Conservation (phyloP, 176 grass and related monocot species). For the Melocanna baccifera region DNA sequence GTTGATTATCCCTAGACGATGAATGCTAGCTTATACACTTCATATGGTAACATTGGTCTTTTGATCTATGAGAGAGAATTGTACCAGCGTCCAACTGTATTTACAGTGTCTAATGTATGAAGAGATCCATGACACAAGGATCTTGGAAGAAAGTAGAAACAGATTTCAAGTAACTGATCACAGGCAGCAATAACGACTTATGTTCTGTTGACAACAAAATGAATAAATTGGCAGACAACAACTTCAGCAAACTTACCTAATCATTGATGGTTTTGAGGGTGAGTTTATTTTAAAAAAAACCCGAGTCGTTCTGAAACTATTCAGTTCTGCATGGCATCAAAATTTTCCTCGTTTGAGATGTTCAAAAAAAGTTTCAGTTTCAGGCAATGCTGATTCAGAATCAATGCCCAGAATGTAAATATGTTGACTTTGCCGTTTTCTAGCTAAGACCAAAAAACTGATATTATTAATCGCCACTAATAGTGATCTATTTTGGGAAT, state of each 20-base stretch:
- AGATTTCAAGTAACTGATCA: not conserved
- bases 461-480: not conserved
- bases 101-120: not conserved
- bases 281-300: not conserved
- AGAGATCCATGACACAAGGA: not conserved
- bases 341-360: not conserved
- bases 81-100: not conserved
- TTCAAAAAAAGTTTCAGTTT: not conserved
- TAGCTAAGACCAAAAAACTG: not conserved
- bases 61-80: not conserved
- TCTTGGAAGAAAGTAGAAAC: not conserved
- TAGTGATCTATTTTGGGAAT: not conserved
- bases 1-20: not conserved
- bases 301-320: not conserved
- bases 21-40: not conserved
- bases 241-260: not conserved
- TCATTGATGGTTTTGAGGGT: not conserved
- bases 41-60: not conserved
- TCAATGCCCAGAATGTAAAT: constrained; percentile 19
- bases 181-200: not conserved
- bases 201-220: not conserved
- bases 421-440: not conserved
- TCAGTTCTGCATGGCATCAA: not conserved
- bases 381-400: constrained; percentile 9
- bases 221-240: not conserved